These are phyloP conservation scores for Blastomyces gilchristii DNA, from an alignment of 2,329 filamentous ascomycete species.

Conservation along the genomic window DNA sequence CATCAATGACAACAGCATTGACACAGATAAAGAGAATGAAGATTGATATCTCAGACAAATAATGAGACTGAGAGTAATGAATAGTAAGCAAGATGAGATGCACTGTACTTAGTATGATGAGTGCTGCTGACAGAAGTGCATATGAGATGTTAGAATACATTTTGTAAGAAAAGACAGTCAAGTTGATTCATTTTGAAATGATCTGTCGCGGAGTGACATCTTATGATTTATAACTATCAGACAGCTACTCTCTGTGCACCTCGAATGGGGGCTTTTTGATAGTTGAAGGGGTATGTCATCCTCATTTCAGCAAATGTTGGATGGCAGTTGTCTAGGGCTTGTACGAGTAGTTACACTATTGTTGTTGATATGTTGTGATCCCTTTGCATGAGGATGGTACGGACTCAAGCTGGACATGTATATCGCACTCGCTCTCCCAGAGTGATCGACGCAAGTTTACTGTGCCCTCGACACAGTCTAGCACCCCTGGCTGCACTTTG, in stretches of 20 bases:
- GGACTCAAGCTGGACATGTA: no score
- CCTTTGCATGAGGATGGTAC: no score
- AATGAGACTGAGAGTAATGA: no score
- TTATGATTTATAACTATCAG: background rate
- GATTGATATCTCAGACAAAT: no score
- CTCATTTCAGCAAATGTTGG: background rate
- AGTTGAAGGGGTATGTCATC: background rate
- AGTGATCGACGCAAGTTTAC: no score
- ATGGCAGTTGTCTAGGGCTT: background rate
- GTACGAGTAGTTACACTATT: background rate
- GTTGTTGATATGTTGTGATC: background rate
- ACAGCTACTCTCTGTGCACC: background rate
- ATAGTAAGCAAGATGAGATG: no score
- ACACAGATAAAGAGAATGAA: no score
- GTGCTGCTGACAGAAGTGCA: background rate
- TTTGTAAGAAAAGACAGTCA: background rate
- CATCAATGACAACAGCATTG: no score
- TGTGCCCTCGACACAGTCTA: no score
- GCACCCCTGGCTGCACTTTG: no score
- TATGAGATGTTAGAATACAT: constrained; percentile 1
- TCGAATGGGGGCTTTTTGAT: background rate
- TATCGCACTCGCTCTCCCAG: no score
- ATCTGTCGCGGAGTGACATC: background rate
- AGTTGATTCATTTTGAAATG: background rate
- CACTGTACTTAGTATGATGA: background rate